phyloP scores from a whole-genome alignment of 345 rosid genomes.

The Litchi chinensis region DNA sequence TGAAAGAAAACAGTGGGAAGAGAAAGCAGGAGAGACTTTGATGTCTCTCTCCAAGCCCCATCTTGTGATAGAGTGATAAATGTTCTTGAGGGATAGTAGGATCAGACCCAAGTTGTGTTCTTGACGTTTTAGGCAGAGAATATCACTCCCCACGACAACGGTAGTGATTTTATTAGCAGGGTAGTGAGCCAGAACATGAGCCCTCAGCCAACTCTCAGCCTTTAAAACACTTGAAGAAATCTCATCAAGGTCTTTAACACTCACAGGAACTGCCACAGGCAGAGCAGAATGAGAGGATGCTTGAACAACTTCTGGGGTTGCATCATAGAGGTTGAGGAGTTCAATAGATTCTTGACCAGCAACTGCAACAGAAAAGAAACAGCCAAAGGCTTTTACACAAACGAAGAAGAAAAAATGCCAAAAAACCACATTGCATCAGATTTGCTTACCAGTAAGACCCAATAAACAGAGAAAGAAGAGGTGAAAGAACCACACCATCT shows the following conservation, averaged over 20 bases:
- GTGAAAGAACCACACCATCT: constrained; percentile 26
- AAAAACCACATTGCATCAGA: neutral
- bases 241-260: constrained; percentile 42
- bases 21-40: constrained; percentile 60
- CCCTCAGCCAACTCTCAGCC: constrained; percentile 77
- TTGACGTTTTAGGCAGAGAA: constrained; percentile 43
- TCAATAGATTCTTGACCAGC: constrained; percentile 60
- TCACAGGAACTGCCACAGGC: constrained; percentile 52
- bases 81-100: constrained; percentile 54
- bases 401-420: neutral
- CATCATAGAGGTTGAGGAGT: constrained; percentile 35
- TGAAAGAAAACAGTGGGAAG: constrained; percentile 40
- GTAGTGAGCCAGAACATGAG: constrained; percentile 61
- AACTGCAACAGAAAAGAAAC: constrained; percentile 34
- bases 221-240: constrained; percentile 58
- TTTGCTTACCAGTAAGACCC: constrained; percentile 49
- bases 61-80: constrained; percentile 61
- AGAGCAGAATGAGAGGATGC: constrained; percentile 30
- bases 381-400: neutral
- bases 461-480: constrained; percentile 46
- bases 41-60: constrained; percentile 76
- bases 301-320: constrained; percentile 32
- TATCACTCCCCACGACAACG: constrained; percentile 51
- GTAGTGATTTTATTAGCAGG: constrained; percentile 66
- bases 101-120: constrained; percentile 40